Base-by-base conservation (phyloP, 2,329 filamentous ascomycete genomes). In the Scedosporium apiospermum region DNA sequence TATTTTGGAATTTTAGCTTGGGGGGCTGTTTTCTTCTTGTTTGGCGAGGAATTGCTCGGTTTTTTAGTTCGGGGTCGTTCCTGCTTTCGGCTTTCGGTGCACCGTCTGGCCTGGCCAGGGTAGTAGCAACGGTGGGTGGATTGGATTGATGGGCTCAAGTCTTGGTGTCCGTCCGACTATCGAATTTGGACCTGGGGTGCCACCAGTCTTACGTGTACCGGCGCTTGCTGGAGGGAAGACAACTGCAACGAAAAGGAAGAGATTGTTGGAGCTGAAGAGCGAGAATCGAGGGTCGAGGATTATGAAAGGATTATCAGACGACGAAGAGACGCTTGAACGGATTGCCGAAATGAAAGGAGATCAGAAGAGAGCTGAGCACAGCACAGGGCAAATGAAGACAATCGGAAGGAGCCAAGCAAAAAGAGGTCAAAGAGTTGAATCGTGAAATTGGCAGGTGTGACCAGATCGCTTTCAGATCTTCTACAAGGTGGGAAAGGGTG, bases 321-420 rank as follows among this genome's bases (percentile, higher is more conserved):
- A 30, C 12, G 51, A 30, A 23, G 5, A 55, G 51, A 55, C 51
- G 14, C 2, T 55, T 18, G 21, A n/a, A 7, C 27, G 9, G 51
- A 55, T 55, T 55, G 18, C 51, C 51, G 51, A 55, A 23, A 55
- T 55, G 51, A 55, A 55, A 55, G 51, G 51, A 55, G 51, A 55
- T 55, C 51, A 55, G 12, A 49, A 18, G 6, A 49, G n/a, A 23
- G 51, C 18, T 26, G 51, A 55, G 51, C 51, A 16, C 18, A 55
- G 51, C 51, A 16, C 18, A 23, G 21, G 23, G 18, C 18, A 23
- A 55, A 21, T 18, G 44, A 49, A 21, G 21, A 46, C 14, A 46
- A 46, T 46, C 9, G 44, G 44, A 49, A 49, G 44, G 16, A 49
- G 5, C 16, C 21, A 18, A 12, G 16, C 9, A 49, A 18, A 10